Evolutionary conservation across 2,329 filamentous ascomycete genomes (phyloP), one percentile per base, ranked within the genome.

Genomic region (Graphilbum ipis-grandicollis): DNA sequence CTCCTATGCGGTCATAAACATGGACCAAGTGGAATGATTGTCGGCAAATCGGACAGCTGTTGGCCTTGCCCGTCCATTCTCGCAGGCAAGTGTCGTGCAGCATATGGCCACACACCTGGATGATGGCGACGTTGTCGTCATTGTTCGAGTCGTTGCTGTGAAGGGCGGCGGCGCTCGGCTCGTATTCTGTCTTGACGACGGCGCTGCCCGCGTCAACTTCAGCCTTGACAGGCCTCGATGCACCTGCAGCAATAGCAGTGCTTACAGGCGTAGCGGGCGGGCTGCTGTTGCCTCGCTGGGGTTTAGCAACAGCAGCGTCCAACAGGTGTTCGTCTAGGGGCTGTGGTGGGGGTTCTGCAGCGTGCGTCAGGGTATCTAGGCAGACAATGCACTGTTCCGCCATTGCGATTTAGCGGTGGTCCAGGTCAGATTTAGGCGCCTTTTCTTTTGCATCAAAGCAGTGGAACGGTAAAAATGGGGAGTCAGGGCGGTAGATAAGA

Each of bases 1-100:
- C 83, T 65, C 83, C 80, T 50, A 85, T 60, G 47, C 68, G 73
- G 51, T 80, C 74, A 56, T 79, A 79, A 43, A 98, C 75, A 53
- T 90, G 75, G 46, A 98, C 86, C 48, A 79, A 62, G 57, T 96
- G 88, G 63, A 98, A 96, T 44, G 71, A 75, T 49, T 83, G 80
- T 47, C 90, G 81, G 59, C 90, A 98, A 56, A 98, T 93, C 33
- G 90, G 90, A 57, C 90, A 98, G 54, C 86, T 94, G 59, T 96
- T 98, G 44, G 90, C 88, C 56, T 92, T 80, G 58, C 92, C 83
- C 33, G 88, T 84, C 90, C 90, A 98, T 47, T 85, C 83, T 48
- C 80, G 79, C 47, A 98, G 68, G 57, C 90, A 98, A 36, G 79
- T 75, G 60, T 98, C 79, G 60, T 98, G 90, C 48, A 98, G 66